A percentile compares a stretch with the other conserved stretches of the same genome.
phyloP scores from a whole-genome alignment of 768 basidiomycete genomes.

The Lactarius trivialis region DNA sequence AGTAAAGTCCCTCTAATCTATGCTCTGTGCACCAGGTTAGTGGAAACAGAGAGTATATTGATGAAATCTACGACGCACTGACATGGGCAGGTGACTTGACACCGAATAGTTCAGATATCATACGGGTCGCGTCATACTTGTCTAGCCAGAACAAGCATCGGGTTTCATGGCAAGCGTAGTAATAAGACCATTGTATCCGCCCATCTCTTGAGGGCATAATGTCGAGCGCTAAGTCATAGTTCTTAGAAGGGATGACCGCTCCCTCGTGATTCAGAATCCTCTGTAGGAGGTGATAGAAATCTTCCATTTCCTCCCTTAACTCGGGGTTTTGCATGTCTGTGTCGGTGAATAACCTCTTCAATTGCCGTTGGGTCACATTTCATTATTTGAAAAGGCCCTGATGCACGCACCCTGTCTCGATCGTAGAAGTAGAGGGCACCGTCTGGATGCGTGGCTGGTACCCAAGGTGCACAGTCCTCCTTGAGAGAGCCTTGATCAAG shows the following conservation, averaged over 20 bases:
- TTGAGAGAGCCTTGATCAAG: neutral
- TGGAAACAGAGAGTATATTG: neutral
- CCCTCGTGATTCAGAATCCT: slow-evolving; percentile 10
- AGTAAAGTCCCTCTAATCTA: slow-evolving; percentile 25
- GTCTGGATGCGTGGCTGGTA: slow-evolving; percentile 47
- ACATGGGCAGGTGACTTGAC: slow-evolving; percentile 16
- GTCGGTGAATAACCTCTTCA: slow-evolving; percentile 48
- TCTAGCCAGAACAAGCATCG: slow-evolving; percentile 51
- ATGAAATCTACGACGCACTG: slow-evolving; percentile 8
- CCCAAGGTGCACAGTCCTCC: slow-evolving; percentile 33
- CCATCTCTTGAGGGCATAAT: slow-evolving; percentile 29
- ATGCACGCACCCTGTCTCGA: slow-evolving; percentile 34
- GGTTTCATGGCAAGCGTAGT: slow-evolving; percentile 43
- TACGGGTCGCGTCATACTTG: slow-evolving; percentile 31
- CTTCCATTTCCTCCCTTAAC: slow-evolving; percentile 31
- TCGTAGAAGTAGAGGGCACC: slow-evolving; percentile 55
- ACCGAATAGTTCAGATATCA: slow-evolving; percentile 27
- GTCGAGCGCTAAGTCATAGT: slow-evolving; percentile 20
- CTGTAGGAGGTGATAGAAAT: slow-evolving; percentile 22
- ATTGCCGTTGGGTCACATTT: neutral
- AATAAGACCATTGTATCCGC: slow-evolving; percentile 37
- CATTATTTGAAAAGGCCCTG: neutral
- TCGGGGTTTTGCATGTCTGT: slow-evolving; percentile 39
- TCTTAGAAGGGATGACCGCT: slow-evolving; percentile 17
- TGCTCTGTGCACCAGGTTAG: slow-evolving; percentile 16